These are phyloP conservation scores for Candida nanaspora DNA, from an alignment of 805 yeast genomes.

Conservation along the genomic window DNA sequence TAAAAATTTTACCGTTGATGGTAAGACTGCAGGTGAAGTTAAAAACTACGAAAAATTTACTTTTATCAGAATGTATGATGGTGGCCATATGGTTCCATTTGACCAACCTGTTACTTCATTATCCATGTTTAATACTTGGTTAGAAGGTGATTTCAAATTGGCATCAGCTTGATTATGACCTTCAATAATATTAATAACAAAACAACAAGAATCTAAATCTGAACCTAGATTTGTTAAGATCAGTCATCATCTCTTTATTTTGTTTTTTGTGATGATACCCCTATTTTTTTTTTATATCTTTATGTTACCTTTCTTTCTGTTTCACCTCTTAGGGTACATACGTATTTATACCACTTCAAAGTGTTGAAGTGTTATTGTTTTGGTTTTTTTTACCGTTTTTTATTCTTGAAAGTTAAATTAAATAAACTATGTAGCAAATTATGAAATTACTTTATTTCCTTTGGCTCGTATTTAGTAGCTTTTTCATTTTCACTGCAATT, in stretches of 20 bases:
- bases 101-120: constrained; percentile 75
- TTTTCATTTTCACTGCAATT: too few relatives aligned
- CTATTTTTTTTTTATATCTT: too few relatives aligned
- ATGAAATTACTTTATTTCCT: too few relatives aligned
- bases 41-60: constrained; percentile 68
- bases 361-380: background rate
- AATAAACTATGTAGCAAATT: too few relatives aligned
- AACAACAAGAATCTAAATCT: too few relatives aligned
- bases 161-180: constrained; percentile 15
- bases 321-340: background rate
- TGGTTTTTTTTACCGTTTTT: background rate
- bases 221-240: too few relatives aligned
- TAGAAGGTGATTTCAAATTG: constrained; percentile 44
- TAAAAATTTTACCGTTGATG: constrained; percentile 19
- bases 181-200: background rate
- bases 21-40: constrained; percentile 57
- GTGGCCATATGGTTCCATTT: constrained; percentile 91
- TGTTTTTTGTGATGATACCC: too few relatives aligned
- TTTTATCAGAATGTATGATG: constrained; percentile 69
- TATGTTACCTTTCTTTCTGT: background rate
- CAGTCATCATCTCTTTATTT: too few relatives aligned
- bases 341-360: too few relatives aligned
- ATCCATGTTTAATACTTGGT: constrained; percentile 71
- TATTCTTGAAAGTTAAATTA: too few relatives aligned
- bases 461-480: too few relatives aligned